phyloP scores from a whole-genome alignment of 106 monocot genomes.

The Platanthera zijinensis region DNA sequence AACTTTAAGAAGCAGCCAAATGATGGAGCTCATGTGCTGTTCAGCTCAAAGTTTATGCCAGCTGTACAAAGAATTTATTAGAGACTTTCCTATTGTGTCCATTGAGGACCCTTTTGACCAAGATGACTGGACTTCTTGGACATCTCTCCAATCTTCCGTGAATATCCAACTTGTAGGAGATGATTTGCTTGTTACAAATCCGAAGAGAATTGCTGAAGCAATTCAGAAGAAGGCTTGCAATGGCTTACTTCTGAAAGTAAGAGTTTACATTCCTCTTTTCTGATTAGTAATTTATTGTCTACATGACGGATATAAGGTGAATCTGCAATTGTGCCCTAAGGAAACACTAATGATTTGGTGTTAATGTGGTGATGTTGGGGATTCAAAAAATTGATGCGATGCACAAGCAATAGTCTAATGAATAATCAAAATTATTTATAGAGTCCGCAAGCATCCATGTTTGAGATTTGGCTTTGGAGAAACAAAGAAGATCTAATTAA shows the following conservation, averaged over 20 bases:
- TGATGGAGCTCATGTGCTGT: constrained; percentile 66
- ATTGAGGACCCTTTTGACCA: constrained; percentile 99
- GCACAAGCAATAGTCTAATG: no score
- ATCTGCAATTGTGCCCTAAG: no score
- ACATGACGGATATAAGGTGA: no score
- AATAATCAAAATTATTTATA: no score
- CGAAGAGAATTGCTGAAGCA: constrained; percentile 84
- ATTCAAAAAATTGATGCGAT: no score
- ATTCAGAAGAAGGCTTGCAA: constrained; percentile 92
- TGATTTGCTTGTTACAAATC: constrained; percentile 96
- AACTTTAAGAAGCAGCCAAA: constrained; percentile 96
- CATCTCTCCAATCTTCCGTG: constrained; percentile 71
- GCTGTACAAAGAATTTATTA: constrained; percentile 83
- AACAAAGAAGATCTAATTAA: no score
- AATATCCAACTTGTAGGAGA: constrained; percentile 92
- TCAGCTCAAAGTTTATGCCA: constrained; percentile 61
- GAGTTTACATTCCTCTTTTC: neutral
- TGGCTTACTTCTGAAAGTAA: constrained; percentile 76
- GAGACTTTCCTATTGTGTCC: constrained; percentile 93
- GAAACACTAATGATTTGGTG: no score
- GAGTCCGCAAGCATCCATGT: no score
- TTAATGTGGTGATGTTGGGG: no score
- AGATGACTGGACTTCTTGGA: constrained; percentile 94
- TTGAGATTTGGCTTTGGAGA: no score
- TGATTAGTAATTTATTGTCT: neutral